Percentiles rank a stretch among this genome's conserved stretches.
These are phyloP conservation scores for Chenopodium berlandieri DNA, from an alignment of 148 eudicot genomes.

Conservation along the genomic window DNA sequence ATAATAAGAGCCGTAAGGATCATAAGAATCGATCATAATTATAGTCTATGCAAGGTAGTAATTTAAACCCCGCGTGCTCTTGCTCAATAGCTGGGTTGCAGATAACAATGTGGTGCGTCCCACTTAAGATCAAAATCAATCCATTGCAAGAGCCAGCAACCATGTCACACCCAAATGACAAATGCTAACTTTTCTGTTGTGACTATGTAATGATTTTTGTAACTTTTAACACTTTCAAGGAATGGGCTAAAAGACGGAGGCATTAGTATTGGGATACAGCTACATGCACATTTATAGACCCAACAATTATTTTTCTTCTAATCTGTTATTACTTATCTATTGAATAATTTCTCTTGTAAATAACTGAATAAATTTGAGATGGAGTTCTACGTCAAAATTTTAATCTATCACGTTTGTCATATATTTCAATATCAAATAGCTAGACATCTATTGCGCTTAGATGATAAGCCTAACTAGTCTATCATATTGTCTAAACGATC, in stretches of 20 bases:
- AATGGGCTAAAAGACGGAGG: slow-evolving; percentile 8
- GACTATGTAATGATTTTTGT: background rate
- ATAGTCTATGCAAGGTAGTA: slow-evolving; percentile 10
- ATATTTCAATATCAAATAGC: too few species aligned
- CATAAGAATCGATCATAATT: background rate
- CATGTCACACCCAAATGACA: slow-evolving; percentile 1
- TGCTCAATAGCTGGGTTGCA: slow-evolving; percentile 19
- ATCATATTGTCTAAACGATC: too few species aligned
- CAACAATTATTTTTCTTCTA: too few species aligned
- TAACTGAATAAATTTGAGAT: too few species aligned
- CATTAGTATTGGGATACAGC: too few species aligned
- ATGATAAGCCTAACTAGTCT: too few species aligned
- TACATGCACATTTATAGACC: too few species aligned
- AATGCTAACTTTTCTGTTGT: background rate
- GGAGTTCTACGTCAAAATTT: too few species aligned
- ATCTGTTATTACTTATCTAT: too few species aligned
- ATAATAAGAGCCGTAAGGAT: background rate
- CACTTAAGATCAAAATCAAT: slow-evolving; percentile 9
- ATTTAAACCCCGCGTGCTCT: background rate
- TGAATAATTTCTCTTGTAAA: too few species aligned
- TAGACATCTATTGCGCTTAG: too few species aligned
- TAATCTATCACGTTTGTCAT: too few species aligned
- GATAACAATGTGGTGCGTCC: slow-evolving; percentile 11
- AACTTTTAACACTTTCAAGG: background rate
- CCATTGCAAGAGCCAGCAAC: slow-evolving; percentile 24